Conservation (phyloP, 2,329 filamentous ascomycete genomes). For the Fonsecaea erecta region DNA sequence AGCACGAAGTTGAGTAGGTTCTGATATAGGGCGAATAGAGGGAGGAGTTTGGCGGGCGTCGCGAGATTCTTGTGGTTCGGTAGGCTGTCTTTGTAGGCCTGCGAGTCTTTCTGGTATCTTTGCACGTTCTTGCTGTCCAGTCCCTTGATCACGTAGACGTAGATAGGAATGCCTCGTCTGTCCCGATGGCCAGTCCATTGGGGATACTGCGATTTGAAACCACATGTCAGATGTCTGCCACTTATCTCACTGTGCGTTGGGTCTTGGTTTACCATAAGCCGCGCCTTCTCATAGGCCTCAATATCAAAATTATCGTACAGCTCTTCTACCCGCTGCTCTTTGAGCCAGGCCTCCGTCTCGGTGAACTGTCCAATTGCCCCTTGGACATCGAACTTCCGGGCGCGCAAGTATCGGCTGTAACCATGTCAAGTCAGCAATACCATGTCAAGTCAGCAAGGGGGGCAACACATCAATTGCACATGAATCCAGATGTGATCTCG, state of each 20-base stretch:
- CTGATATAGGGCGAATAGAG: conserved; percentile 91
- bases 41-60: conserved; percentile 73
- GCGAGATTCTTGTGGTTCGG: conserved; percentile 61
- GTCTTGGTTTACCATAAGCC: conserved; percentile 64
- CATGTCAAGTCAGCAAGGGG: conserved; percentile 22
- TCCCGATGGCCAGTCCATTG: conserved; percentile 94
- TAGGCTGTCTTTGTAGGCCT: conserved; percentile 40
- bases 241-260: background rate
- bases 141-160: conserved; percentile 83
- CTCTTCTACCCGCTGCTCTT: conserved; percentile 74
- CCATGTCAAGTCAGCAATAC: conserved; percentile 21
- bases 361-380: conserved; percentile 84
- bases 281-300: conserved; percentile 78
- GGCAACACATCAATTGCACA: conserved; percentile 6
- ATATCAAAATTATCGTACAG: conserved; percentile 87
- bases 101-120: conserved; percentile 71
- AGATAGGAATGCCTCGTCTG: conserved; percentile 87
- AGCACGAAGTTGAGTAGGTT: conserved; percentile 86
- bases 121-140: conserved; percentile 81
- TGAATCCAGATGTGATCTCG: conserved; percentile 34
- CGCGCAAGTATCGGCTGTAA: conserved; percentile 78
- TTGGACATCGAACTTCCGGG: conserved; percentile 75
- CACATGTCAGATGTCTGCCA: conserved; percentile 2
- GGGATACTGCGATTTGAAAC: conserved; percentile 48
- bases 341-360: conserved; percentile 86